These are phyloP conservation scores for Meredithiella fracta DNA, from an alignment of 2,329 filamentous ascomycete species.

Conservation along the genomic window DNA sequence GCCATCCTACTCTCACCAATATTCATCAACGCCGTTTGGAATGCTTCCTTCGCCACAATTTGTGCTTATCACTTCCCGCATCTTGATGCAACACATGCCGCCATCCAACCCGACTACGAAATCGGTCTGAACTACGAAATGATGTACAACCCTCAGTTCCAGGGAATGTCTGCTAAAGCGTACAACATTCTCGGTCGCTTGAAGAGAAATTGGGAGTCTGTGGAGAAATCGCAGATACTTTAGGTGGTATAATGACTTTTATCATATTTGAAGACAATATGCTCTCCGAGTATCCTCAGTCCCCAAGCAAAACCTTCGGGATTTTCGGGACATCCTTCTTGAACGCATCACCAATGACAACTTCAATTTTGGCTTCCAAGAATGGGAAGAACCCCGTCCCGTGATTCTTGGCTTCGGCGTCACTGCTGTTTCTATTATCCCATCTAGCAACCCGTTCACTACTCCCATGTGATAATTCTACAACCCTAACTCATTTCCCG, in stretches of 20 bases:
- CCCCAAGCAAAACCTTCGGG: background rate
- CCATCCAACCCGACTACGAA: constrained; percentile 1
- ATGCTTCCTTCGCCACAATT: background rate
- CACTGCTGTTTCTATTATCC: background rate
- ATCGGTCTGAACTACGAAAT: constrained; percentile 9
- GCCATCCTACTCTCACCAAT: background rate
- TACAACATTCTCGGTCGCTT: background rate
- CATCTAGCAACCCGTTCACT: background rate
- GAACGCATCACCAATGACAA: background rate
- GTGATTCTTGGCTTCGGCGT: background rate
- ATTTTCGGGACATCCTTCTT: too few relatives aligned
- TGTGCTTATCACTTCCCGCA: constrained; percentile 9
- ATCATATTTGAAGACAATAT: background rate
- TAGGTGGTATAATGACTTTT: constrained; percentile 4
- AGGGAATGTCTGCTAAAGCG: constrained; percentile 3
- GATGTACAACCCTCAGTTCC: constrained; percentile 1
- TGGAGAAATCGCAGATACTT: background rate
- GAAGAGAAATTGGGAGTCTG: background rate
- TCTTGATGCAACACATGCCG: background rate
- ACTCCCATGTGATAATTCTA: background rate
- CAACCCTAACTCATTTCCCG: background rate
- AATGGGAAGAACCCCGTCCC: background rate
- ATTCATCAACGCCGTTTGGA: background rate
- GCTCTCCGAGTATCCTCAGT: background rate
- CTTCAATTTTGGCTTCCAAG: background rate